phyloP scores from a whole-genome alignment of 441 rosid species.

The Adansonia madagascariensis region DNA sequence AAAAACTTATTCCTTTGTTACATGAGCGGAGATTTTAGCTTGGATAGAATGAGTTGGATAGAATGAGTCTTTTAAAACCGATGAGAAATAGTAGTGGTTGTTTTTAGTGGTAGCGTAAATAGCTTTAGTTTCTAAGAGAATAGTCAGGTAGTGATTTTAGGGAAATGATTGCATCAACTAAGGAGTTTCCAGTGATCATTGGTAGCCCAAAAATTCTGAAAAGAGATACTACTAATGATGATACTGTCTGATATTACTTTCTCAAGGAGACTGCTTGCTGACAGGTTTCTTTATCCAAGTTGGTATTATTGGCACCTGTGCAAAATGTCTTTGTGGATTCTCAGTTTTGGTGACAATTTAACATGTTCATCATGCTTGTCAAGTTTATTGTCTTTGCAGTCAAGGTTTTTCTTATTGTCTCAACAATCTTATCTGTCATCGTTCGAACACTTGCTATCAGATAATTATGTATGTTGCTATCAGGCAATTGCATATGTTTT shows the following conservation, averaged over 20 bases:
- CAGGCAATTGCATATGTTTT: too few relatives aligned
- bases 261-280: conserved; percentile 1
- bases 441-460: not conserved
- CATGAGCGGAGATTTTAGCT: conserved; percentile 19
- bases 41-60: conserved; percentile 22
- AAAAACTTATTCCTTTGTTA: not conserved
- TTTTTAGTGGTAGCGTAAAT: not conserved
- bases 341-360: not conserved
- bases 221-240: not conserved
- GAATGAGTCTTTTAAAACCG: not conserved
- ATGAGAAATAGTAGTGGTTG: not conserved
- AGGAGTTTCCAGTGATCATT: not conserved
- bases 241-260: not conserved
- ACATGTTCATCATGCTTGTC: not conserved
- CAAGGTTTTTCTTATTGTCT: not conserved
- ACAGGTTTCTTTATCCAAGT: conserved; percentile 9
- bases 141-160: not conserved
- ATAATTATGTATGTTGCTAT: too few relatives aligned
- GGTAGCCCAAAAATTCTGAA: not conserved
- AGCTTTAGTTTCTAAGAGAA: not conserved
- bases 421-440: not conserved
- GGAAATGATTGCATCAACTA: not conserved
- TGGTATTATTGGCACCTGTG: not conserved
- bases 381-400: not conserved
- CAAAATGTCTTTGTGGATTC: not conserved